phyloP scores from a whole-genome alignment of 2,329 filamentous ascomycete genomes.

The Pseudogymnoascus sp. region DNA sequence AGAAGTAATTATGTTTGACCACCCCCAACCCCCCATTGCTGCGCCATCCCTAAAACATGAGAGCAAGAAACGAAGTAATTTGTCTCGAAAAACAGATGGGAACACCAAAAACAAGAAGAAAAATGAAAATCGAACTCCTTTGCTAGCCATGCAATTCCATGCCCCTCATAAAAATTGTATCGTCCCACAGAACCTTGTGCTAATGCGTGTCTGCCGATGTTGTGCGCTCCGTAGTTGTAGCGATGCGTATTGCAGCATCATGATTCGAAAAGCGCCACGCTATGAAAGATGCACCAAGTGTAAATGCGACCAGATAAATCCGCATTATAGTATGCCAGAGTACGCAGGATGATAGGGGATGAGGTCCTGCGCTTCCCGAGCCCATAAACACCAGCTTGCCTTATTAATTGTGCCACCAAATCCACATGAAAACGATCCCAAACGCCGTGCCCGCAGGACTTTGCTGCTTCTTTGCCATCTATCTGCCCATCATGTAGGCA shows the following conservation, averaged over 20 bases:
- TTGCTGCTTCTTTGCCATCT: slow-evolving; percentile 15
- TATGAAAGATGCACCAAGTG: slow-evolving; percentile 7
- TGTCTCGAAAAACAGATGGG: not conserved
- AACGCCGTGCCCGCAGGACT: slow-evolving; percentile 2
- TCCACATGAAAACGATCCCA: slow-evolving; percentile 8
- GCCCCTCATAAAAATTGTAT: slow-evolving; percentile 2
- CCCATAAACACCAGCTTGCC: slow-evolving; percentile 4
- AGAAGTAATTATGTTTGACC: slow-evolving; percentile 1
- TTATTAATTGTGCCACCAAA: slow-evolving; percentile 2
- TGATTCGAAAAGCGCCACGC: slow-evolving; percentile 4
- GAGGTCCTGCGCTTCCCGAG: not conserved
- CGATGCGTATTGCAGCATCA: not conserved
- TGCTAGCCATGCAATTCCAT: slow-evolving; percentile 6
- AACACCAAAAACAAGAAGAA: slow-evolving; percentile 8
- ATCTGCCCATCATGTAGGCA: slow-evolving; percentile 32
- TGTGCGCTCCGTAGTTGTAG: slow-evolving; percentile 5
- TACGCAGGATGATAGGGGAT: slow-evolving; percentile 1
- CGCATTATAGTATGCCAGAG: not conserved
- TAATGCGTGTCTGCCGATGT: slow-evolving; percentile 6
- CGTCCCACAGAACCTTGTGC: slow-evolving; percentile 4
- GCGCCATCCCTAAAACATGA: slow-evolving; percentile 1
- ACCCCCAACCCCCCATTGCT: not conserved
- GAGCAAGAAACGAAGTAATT: not conserved
- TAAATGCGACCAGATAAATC: slow-evolving; percentile 5
- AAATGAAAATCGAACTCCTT: not conserved